A percentile compares a stretch with the other conserved stretches of the same genome.
Conservation (phyloP, 1,284 basidiomycete species). For the Ganoderma boninense region DNA sequence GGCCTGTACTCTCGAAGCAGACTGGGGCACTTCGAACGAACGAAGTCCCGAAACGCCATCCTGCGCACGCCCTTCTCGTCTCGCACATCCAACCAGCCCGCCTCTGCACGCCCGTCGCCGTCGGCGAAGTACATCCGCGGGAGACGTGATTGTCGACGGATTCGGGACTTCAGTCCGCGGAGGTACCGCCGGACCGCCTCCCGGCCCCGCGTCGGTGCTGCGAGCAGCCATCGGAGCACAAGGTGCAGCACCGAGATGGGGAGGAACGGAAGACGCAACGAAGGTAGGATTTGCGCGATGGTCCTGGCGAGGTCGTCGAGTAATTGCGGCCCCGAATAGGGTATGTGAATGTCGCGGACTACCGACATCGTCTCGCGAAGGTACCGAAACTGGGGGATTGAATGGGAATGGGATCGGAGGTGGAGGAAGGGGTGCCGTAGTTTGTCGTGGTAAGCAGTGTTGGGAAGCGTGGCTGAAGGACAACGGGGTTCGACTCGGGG, state of each 20-base stretch:
- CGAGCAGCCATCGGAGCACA: conserved; percentile 15
- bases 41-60: conserved; percentile 57
- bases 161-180: background rate
- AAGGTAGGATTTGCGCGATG: conserved; percentile 3
- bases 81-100: background rate
- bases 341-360: conserved; percentile 13
- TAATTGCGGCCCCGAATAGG: conserved; percentile 14
- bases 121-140: background rate
- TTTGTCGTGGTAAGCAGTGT: background rate
- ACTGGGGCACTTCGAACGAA: conserved; percentile 65
- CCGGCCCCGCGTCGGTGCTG: conserved; percentile 2
- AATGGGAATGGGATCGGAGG: background rate
- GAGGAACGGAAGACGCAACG: conserved; percentile 8
- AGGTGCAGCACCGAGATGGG: conserved; percentile 14
- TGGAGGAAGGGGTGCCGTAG: background rate
- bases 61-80: conserved; percentile 35
- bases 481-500: background rate
- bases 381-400: background rate
- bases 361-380: conserved; percentile 8
- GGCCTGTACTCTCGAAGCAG: conserved; percentile 62
- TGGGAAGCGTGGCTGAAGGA: no score
- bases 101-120: background rate
- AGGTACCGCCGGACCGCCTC: conserved; percentile 12
- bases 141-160: background rate
- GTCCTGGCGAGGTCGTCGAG: conserved; percentile 14